These are phyloP conservation scores for Monilinia fructicola DNA, from an alignment of 2,329 filamentous ascomycete genomes.

Conservation along the genomic window DNA sequence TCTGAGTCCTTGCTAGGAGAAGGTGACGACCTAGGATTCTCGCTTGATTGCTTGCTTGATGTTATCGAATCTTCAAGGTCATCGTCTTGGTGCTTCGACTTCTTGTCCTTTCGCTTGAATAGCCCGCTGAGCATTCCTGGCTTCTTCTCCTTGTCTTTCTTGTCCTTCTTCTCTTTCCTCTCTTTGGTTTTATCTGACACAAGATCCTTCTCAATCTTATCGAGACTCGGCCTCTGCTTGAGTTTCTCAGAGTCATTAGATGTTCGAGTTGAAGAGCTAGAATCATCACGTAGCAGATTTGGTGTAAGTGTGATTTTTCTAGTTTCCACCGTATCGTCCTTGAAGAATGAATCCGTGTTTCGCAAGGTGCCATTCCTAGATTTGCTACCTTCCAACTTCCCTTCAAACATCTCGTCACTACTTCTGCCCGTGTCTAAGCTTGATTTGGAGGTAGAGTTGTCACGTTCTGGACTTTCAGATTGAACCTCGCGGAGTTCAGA, in stretches of 20 bases:
- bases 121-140: constrained; percentile 66
- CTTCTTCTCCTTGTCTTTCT: constrained; percentile 53
- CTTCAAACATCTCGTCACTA: constrained; percentile 68
- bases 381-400: constrained; percentile 55
- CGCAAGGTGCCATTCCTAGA: constrained; percentile 84
- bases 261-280: constrained; percentile 43
- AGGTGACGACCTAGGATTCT: constrained; percentile 43
- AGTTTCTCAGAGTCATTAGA: constrained; percentile 50
- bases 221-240: constrained; percentile 66
- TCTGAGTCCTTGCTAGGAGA: constrained; percentile 40
- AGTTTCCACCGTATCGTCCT: constrained; percentile 90
- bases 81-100: constrained; percentile 53
- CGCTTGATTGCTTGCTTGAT: constrained; percentile 43
- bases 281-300: constrained; percentile 84
- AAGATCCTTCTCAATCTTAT: constrained; percentile 69
- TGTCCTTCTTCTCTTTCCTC: constrained; percentile 62
- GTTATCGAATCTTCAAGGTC: constrained; percentile 45
- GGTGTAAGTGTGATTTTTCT: constrained; percentile 97
- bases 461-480: constrained; percentile 32
- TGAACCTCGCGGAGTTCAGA: constrained; percentile 41
- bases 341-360: constrained; percentile 96
- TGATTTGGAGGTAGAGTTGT: constrained; percentile 28
- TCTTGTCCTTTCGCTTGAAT: constrained; percentile 49
- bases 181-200: constrained; percentile 67
- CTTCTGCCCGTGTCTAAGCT: constrained; percentile 47